Percentiles rank a stretch among this genome's conserved stretches.
phyloP scores from a whole-genome alignment of 2,329 filamentous ascomycete species.

The Aspergillus unguis region DNA sequence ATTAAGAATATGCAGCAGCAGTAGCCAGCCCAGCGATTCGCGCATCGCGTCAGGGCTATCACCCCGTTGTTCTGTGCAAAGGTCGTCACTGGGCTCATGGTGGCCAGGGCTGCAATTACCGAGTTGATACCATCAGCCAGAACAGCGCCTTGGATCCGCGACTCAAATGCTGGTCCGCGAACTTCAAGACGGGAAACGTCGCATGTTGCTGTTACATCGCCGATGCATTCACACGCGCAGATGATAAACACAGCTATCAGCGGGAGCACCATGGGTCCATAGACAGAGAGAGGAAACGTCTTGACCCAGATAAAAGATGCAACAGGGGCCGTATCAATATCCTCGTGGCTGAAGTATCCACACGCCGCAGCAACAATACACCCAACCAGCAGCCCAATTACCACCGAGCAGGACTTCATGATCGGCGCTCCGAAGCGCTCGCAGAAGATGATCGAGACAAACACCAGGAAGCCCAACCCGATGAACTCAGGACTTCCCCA shows the following conservation, averaged over 20 bases:
- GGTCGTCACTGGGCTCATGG: constrained; percentile 65
- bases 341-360: constrained; percentile 60
- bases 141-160: constrained; percentile 65
- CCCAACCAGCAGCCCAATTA: constrained; percentile 62
- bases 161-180: constrained; percentile 62
- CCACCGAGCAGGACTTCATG: constrained; percentile 66
- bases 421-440: constrained; percentile 66
- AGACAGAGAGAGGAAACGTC: constrained; percentile 62
- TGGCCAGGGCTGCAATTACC: constrained; percentile 60
- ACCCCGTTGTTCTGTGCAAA: constrained; percentile 70
- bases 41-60: constrained; percentile 65
- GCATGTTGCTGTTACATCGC: constrained; percentile 66
- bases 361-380: constrained; percentile 65
- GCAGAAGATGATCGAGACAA: constrained; percentile 64
- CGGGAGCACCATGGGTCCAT: constrained; percentile 64
- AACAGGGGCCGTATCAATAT: constrained; percentile 59
- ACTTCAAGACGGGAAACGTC: constrained; percentile 64
- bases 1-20: constrained; percentile 64
- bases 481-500: constrained; percentile 65
- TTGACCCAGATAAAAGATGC: constrained; percentile 68
- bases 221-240: constrained; percentile 65
- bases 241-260: constrained; percentile 58
- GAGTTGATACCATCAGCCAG: constrained; percentile 65
- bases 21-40: constrained; percentile 66
- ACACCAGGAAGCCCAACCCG: constrained; percentile 65